Percentiles rank a stretch among this genome's conserved stretches.
phyloP scores from a whole-genome alignment of 192 early-diverging fungal genomes.

The Cetraspora pellucida region DNA sequence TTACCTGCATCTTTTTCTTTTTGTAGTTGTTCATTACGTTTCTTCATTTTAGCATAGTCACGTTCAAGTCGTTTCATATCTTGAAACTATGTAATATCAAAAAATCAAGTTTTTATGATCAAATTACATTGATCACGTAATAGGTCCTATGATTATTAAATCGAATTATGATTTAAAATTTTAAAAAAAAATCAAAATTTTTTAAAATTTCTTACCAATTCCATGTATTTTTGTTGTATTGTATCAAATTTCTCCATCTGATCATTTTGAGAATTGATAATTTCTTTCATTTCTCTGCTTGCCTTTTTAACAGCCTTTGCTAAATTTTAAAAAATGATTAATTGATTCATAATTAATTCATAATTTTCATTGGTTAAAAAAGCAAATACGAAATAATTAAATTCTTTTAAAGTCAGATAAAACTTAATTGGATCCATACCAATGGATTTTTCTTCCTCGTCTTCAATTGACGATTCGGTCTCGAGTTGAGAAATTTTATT shows the following conservation, averaged over 20 bases:
- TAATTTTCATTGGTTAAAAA: too few species aligned
- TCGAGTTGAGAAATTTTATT: constrained; percentile 61
- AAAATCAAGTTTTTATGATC: too few species aligned
- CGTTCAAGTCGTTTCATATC: constrained; percentile 60
- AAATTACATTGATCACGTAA: too few species aligned
- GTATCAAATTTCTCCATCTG: constrained; percentile 47
- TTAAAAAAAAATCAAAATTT: neutral
- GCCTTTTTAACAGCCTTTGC: constrained; percentile 64
- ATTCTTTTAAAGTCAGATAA: neutral
- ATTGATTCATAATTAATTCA: constrained; percentile 6
- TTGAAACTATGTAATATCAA: constrained; percentile 50
- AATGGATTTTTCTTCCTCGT: constrained; percentile 61
- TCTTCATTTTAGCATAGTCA: constrained; percentile 50
- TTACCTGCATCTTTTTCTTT: constrained; percentile 54
- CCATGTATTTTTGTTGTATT: constrained; percentile 60
- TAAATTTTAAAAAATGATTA: constrained; percentile 30
- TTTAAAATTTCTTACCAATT: constrained; percentile 50
- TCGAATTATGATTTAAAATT: too few species aligned
- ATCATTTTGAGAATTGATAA: constrained; percentile 52
- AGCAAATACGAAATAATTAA: neutral
- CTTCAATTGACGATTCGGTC: constrained; percentile 48
- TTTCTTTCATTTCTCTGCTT: constrained; percentile 53
- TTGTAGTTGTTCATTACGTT: constrained; percentile 49
- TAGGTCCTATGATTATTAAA: too few species aligned
- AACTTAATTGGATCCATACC: constrained; percentile 39